Conservation (phyloP, 495 filamentous ascomycete genomes). For the Cetradonia linearis region DNA sequence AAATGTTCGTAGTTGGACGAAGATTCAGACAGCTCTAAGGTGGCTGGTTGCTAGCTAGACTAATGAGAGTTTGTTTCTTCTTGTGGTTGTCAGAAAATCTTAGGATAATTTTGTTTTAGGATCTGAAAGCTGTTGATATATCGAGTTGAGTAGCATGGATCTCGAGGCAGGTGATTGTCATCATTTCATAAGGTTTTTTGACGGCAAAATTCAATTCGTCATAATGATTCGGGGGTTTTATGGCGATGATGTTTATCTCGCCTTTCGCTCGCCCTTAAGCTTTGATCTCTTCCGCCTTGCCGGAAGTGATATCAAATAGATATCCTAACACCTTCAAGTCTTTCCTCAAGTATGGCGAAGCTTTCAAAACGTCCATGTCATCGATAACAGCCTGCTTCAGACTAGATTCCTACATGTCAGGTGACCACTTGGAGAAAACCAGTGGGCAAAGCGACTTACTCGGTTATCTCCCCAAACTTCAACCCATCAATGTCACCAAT, state of each 20-base stretch:
- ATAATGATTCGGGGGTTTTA: background rate
- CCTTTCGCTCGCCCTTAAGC: background rate
- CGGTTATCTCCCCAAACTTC: conserved; percentile 1
- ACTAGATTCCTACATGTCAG: background rate
- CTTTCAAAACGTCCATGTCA: background rate
- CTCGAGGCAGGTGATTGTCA: background rate
- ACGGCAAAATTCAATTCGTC: background rate
- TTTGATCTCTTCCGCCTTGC: background rate
- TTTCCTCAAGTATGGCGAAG: conserved; percentile 4
- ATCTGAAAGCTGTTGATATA: background rate
- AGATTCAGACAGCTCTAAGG: background rate
- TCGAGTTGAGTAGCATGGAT: background rate
- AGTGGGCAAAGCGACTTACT: conserved; percentile 9
- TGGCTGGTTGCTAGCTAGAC: background rate
- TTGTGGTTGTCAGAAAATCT: background rate
- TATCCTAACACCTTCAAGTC: conserved; percentile 4
- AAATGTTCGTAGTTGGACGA: background rate
- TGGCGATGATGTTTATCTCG: background rate
- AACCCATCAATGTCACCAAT: conserved; percentile 5
- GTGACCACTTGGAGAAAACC: background rate
- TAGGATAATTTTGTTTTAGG: background rate
- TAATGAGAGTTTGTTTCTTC: background rate
- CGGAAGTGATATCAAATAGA: background rate
- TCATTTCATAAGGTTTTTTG: background rate
- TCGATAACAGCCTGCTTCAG: conserved; percentile 8